Evolutionary conservation across 108 stramenopile species (phyloP), one percentile per base, ranked within the genome.

Genomic region (Mediolabrus comicus): DNA sequence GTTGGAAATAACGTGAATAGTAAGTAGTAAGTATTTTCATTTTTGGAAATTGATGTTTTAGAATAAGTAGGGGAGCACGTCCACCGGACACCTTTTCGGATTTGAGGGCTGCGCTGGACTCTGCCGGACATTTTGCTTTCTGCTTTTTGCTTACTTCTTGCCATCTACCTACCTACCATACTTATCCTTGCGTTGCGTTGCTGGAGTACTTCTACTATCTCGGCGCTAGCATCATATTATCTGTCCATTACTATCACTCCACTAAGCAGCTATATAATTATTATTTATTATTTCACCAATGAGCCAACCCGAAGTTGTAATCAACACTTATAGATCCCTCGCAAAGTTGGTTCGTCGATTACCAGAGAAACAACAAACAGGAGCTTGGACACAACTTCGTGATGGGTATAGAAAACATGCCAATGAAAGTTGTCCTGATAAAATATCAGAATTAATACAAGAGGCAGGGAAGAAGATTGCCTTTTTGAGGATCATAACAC

Each of bases 401-500:
- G 62, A 72, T 16, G 60, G 69, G 10, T 92, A 84, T 79, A 75
- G 87, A 22, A 65, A 61, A 65, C 54, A 65, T 30, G 49, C 69
- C 4, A 41, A 65, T 35, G 77, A 81, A 67, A 54, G 75, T 1
- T 65, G 27, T 64, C 63, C 65, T 34, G 67, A 64, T 41, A 76
- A 74, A 69, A 38, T 92, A 41, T 69, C 74, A 38, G 53, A 57
- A 30, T 72, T 88, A 28, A 62, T 92, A 28, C 52, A 86, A 60
- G 74, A 83, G 57, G 91, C 91, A 12, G 86, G 86, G 31, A 76
- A 87, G 49, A 83, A 80, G 32, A 71, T 79, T 49, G 84, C 88
- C 33, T 92, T 79, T 78, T 59, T 92, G 24, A 83, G 85, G 17
- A 92, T 92, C 38, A 72, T 88, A 10, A 92, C 88, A 22, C 88